phyloP scores from a whole-genome alignment of 805 yeast species.

The Priceomyces fermenticarens region DNA sequence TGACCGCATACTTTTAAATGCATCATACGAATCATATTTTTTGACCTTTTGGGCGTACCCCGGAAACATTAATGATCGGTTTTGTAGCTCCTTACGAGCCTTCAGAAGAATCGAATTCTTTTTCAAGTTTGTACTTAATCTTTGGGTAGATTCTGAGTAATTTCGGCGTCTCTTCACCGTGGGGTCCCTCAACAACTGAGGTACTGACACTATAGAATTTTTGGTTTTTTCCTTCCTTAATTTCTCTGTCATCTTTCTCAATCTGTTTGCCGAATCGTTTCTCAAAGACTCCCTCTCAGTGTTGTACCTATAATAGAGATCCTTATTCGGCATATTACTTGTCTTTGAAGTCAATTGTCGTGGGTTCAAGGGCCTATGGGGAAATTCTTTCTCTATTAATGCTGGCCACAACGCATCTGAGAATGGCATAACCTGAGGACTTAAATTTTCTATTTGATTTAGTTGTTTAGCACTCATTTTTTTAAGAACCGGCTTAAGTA shows the following conservation, averaged over 20 bases:
- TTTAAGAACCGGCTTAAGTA: conserved; percentile 44
- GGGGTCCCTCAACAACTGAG: conserved; percentile 26
- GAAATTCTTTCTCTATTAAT: conserved; percentile 47
- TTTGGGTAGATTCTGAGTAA: conserved; percentile 5
- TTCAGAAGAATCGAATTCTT: conserved; percentile 29
- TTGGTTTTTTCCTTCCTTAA: conserved; percentile 38
- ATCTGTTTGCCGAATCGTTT: conserved; percentile 41
- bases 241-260: conserved; percentile 39
- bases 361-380: conserved; percentile 35
- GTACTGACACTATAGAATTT: conserved; percentile 36
- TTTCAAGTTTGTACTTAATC: conserved; percentile 9
- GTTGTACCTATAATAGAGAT: conserved; percentile 36
- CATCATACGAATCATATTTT: conserved; percentile 23
- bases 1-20: conserved; percentile 10
- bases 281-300: conserved; percentile 43
- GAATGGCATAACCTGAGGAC: conserved; percentile 40
- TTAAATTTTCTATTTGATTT: conserved; percentile 34
- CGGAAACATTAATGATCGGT: conserved; percentile 31
- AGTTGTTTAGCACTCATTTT: conserved; percentile 46
- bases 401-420: conserved; percentile 46
- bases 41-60: conserved; percentile 7
- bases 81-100: conserved; percentile 35
- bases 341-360: not conserved
- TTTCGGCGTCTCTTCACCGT: conserved; percentile 14
- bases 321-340: conserved; percentile 31